Conservation (phyloP, 768 basidiomycete genomes). For the Russula earlei region DNA sequence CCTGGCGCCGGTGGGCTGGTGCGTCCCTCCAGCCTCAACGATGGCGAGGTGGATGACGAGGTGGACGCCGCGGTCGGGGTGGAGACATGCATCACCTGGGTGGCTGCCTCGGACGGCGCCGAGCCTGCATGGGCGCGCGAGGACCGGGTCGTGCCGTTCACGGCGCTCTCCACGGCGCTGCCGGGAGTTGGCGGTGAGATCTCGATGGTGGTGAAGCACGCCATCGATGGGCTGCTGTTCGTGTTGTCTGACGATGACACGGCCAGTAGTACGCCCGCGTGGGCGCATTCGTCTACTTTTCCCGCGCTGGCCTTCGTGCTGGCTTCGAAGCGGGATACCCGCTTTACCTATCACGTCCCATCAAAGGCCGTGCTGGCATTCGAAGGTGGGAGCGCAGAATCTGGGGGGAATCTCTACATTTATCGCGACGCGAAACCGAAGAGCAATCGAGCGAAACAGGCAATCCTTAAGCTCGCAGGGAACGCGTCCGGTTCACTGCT, state of each 20-base stretch:
- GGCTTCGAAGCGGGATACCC: slow-evolving; percentile 83
- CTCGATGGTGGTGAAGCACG: slow-evolving; percentile 57
- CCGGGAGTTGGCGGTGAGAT: slow-evolving; percentile 38
- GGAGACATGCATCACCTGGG: slow-evolving; percentile 56
- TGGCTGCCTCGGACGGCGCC: slow-evolving; percentile 38
- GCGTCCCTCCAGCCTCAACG: slow-evolving; percentile 62
- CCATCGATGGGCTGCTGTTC: slow-evolving; percentile 30
- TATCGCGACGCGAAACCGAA: slow-evolving; percentile 51
- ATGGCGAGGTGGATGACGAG: slow-evolving; percentile 89
- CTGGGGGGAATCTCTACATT: slow-evolving; percentile 78
- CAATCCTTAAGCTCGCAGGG: slow-evolving; percentile 67
- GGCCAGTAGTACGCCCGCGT: slow-evolving; percentile 29
- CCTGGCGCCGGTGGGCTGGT: slow-evolving; percentile 34
- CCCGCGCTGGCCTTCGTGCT: slow-evolving; percentile 90
- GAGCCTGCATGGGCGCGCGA: slow-evolving; percentile 35
- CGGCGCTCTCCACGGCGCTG: slow-evolving; percentile 60
- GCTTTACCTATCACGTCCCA: slow-evolving; percentile 72
- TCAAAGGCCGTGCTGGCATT: slow-evolving; percentile 63
- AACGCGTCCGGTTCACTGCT: slow-evolving; percentile 64
- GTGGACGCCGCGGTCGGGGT: slow-evolving; percentile 70
- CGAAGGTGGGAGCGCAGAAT: slow-evolving; percentile 59
- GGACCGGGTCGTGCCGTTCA: slow-evolving; percentile 32
- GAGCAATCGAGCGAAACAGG: slow-evolving; percentile 66
- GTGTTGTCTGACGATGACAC: slow-evolving; percentile 21
- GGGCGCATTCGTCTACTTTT: slow-evolving; percentile 77